These are phyloP conservation scores for Trichocladium uniseriatum DNA, from an alignment of 495 filamentous ascomycete species.

Conservation along the genomic window DNA sequence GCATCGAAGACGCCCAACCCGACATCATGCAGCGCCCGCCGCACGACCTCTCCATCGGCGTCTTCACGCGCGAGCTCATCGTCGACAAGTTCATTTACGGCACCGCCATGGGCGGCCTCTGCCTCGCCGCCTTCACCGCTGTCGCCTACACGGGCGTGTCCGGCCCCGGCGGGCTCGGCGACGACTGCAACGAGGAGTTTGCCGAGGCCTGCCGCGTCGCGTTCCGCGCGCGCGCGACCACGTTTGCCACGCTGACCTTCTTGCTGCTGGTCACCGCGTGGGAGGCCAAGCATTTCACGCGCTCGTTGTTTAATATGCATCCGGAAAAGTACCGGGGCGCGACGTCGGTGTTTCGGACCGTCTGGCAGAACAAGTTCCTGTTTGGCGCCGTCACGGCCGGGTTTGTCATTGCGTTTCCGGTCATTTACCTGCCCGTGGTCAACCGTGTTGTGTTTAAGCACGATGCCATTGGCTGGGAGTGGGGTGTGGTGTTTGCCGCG, in stretches of 20 bases:
- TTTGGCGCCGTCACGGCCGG: constrained; percentile 65
- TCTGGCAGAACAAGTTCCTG: constrained; percentile 63
- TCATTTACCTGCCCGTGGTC: constrained; percentile 61
- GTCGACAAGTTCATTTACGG: constrained; percentile 68
- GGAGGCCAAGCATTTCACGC: constrained; percentile 63
- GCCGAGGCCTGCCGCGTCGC: constrained; percentile 46
- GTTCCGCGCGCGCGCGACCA: constrained; percentile 67
- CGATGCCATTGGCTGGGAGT: constrained; percentile 61
- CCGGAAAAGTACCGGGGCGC: constrained; percentile 48
- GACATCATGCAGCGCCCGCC: constrained; percentile 68
- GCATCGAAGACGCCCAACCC: constrained; percentile 56
- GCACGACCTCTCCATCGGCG: constrained; percentile 52
- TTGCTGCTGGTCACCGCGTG: constrained; percentile 61
- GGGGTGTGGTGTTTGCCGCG: constrained; percentile 51
- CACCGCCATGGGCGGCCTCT: constrained; percentile 55
- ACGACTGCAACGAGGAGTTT: constrained; percentile 53
- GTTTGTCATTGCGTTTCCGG: constrained; percentile 57
- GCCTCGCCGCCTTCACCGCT: constrained; percentile 55
- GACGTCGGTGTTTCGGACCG: constrained; percentile 49
- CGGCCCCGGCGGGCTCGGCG: constrained; percentile 55
- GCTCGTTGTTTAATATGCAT: constrained; percentile 59
- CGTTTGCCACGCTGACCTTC: constrained; percentile 66
- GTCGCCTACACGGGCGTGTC: constrained; percentile 51
- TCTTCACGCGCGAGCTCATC: constrained; percentile 61
- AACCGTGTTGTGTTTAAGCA: constrained; percentile 67